Base-by-base conservation (phyloP, 108 stramenopile species). In the Fistulifera pelliculosa region DNA sequence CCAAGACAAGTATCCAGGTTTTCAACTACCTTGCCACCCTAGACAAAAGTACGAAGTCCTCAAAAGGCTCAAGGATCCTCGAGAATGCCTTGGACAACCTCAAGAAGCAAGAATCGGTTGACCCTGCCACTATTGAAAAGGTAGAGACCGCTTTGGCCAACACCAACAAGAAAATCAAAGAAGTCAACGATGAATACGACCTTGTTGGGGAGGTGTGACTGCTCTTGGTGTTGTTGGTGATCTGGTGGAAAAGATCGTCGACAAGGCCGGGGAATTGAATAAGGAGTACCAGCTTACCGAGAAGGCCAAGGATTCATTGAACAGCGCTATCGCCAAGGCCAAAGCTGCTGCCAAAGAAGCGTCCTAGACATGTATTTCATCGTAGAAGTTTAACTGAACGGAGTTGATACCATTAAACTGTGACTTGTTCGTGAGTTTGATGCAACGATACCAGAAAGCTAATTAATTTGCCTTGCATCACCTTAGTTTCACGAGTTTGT, bases 151-250 rank as follows among this genome's bases (percentile, higher is more conserved):
- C 86, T 19, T 66, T 93, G 17, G 64, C 77, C 18, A 72, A 64
- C 60, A 88, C 90, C 59, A 84, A 69, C 66, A 56, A 35, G 27
- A 93, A 88, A 71, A 85, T 88, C 43, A 47, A 43, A 10, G 86
- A 93, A 60, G 76, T 93, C 68, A 93, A 93, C 56, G 84, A 93
- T 52, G 86, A 93, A 64, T 93, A 93, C 55, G 86, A 93, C 53
- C 68, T 93, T 62, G 90, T 93, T 17, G 86, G 86, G 77, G 81
- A 25, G 84, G 90, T 26, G 58, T 74, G 44, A 85, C 86, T 27
- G 85, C 86, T 24, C 71, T 93, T 49, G 90, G 85, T 38, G 84
- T 88, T 21, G 59, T 86, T 47, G 90, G 90, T 41, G 90, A 93
- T 58, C 60, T 93, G 53, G 80, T 87, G 17, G 90, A 93, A 69